phyloP scores from a whole-genome alignment of 129 eudicot genomes.

The Rutidosis leptorrhynchoides region DNA sequence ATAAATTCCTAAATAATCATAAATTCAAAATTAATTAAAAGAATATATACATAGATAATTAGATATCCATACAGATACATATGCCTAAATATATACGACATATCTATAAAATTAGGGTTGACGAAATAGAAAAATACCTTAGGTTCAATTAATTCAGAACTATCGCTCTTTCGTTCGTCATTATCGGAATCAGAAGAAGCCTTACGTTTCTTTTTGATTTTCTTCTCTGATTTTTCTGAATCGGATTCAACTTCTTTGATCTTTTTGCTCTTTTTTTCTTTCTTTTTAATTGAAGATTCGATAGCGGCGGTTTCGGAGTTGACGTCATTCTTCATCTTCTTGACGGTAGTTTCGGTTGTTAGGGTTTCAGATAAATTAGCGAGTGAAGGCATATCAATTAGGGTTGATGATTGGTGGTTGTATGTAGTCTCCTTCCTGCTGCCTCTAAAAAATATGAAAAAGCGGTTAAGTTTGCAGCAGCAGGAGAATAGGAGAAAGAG shows the following conservation, averaged over 20 bases:
- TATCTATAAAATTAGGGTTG: neutral
- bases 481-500: conserved; percentile 37
- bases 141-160: conserved; percentile 67
- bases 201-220: conserved; percentile 59
- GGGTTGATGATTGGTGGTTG: conserved; percentile 12
- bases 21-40: too few relatives aligned
- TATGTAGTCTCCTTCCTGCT: conserved; percentile 10
- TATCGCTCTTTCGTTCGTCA: conserved; percentile 60
- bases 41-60: too few relatives aligned
- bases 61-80: too few relatives aligned
- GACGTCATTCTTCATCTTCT: conserved; percentile 34
- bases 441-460: conserved; percentile 34
- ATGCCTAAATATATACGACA: neutral
- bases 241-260: conserved; percentile 32
- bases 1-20: too few relatives aligned
- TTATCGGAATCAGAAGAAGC: conserved; percentile 38
- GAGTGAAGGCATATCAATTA: conserved; percentile 46
- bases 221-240: conserved; percentile 43
- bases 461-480: conserved; percentile 37
- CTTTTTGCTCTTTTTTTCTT: conserved; percentile 53
- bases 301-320: conserved; percentile 35
- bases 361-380: conserved; percentile 36
- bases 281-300: conserved; percentile 37
- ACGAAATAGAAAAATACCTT: conserved; percentile 31
- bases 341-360: conserved; percentile 31